Conservation (phyloP, 2,329 filamentous ascomycete genomes). For the Phymatotrichopsis omnivora region DNA sequence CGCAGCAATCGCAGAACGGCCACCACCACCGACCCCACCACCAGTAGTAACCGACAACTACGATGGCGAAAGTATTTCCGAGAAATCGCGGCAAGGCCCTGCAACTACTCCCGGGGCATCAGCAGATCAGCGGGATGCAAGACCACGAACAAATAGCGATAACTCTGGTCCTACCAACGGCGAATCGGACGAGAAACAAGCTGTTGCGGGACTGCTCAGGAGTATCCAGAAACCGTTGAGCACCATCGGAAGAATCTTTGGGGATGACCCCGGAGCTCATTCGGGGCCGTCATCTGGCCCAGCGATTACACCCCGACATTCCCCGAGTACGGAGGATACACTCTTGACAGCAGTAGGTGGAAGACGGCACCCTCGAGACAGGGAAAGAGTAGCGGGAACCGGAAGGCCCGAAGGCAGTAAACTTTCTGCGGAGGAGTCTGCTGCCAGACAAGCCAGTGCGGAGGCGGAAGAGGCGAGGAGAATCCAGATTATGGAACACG, state of each 20-base stretch:
- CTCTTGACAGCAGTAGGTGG: slow-evolving; percentile 38
- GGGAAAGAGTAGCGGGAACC: slow-evolving; percentile 24
- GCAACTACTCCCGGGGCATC: slow-evolving; percentile 15
- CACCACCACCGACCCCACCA: slow-evolving; percentile 33
- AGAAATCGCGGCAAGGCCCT: slow-evolving; percentile 33
- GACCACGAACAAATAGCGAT: slow-evolving; percentile 27
- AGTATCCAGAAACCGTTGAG: slow-evolving; percentile 86
- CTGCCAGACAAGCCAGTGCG: slow-evolving; percentile 79
- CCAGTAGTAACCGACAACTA: slow-evolving; percentile 27
- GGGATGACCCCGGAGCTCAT: slow-evolving; percentile 47
- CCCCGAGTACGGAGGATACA: slow-evolving; percentile 38
- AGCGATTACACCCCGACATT: slow-evolving; percentile 42
- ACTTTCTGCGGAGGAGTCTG: slow-evolving; percentile 71
- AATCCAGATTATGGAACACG: slow-evolving; percentile 74
- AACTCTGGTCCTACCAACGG: slow-evolving; percentile 8
- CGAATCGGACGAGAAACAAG: slow-evolving; percentile 57
- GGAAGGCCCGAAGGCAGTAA: slow-evolving; percentile 7
- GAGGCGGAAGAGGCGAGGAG: slow-evolving; percentile 79
- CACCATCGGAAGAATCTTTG: slow-evolving; percentile 91
- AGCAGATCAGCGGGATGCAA: slow-evolving; percentile 11
- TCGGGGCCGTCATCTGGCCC: slow-evolving; percentile 33
- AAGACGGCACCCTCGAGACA: slow-evolving; percentile 30
- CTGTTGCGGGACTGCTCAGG: slow-evolving; percentile 73
- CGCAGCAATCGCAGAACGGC: slow-evolving; percentile 73
- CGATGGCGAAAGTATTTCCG: slow-evolving; percentile 32